phyloP scores from a whole-genome alignment of 2,329 filamentous ascomycete species.

The Geosmithia putterillii region DNA sequence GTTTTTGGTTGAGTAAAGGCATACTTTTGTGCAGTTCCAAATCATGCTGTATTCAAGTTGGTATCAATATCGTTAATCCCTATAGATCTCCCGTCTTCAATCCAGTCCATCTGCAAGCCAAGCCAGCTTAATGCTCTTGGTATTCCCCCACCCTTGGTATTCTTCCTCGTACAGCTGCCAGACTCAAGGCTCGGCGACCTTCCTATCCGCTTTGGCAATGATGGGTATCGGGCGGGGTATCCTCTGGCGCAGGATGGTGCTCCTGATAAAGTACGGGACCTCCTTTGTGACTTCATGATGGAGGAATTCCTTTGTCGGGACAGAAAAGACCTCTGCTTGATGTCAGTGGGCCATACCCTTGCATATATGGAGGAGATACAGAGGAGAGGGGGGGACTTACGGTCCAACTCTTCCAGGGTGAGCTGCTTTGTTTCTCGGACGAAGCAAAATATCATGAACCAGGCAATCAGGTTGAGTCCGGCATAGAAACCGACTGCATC shows the following conservation, averaged over 20 bases:
- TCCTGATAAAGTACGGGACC: slow-evolving; percentile 24
- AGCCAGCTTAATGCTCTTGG: no score
- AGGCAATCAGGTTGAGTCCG: slow-evolving; percentile 29
- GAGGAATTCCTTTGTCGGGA: slow-evolving; percentile 17
- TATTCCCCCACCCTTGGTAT: no score
- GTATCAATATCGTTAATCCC: no score
- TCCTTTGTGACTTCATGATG: slow-evolving; percentile 16
- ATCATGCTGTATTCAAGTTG: no score
- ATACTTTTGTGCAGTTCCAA: no score
- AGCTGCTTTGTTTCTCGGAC: slow-evolving; percentile 35
- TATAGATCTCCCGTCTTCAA: no score
- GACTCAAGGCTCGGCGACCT: neutral
- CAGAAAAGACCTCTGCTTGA: slow-evolving; percentile 15
- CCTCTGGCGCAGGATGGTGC: slow-evolving; percentile 17
- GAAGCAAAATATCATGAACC: slow-evolving; percentile 33
- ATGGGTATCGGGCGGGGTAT: slow-evolving; percentile 17
- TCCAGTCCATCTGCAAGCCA: no score
- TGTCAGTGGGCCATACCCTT: neutral
- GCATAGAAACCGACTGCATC: slow-evolving; percentile 25
- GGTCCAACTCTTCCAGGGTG: slow-evolving; percentile 27
- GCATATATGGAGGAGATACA: neutral
- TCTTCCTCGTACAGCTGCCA: no score
- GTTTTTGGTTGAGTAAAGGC: no score
- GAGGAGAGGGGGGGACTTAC: slow-evolving; percentile 6
- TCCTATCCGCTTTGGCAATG: slow-evolving; percentile 5